Evolutionary conservation across 805 yeast species (phyloP).

Genomic region (Geotrichum ghanense): DNA sequence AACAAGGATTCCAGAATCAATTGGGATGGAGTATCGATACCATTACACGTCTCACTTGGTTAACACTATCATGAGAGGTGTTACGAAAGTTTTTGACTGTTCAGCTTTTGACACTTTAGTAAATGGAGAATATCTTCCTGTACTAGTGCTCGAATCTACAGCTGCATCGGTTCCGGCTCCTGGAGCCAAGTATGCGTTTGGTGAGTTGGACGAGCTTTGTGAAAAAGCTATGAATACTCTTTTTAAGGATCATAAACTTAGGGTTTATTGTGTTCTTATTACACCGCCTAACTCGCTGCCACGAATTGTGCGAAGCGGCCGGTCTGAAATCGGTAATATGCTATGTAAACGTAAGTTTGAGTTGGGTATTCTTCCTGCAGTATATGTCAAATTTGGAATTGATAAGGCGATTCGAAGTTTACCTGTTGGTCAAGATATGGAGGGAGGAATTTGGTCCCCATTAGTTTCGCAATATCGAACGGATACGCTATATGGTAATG

Average conservation of each 20-base stretch:
- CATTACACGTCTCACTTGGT: slow-evolving; percentile 84
- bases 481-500: slow-evolving; percentile 48
- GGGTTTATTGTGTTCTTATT: slow-evolving; percentile 71
- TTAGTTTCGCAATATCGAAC: slow-evolving; percentile 59
- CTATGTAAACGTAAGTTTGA: slow-evolving; percentile 64
- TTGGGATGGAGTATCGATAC: slow-evolving; percentile 32
- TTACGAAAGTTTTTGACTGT: slow-evolving; percentile 76
- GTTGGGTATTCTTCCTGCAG: slow-evolving; percentile 69
- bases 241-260: slow-evolving; percentile 53
- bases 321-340: slow-evolving; percentile 88
- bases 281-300: slow-evolving; percentile 77
- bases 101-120: slow-evolving; percentile 79
- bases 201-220: slow-evolving; percentile 37
- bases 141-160: slow-evolving; percentile 71
- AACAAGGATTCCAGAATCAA: background rate
- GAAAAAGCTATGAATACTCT: slow-evolving; percentile 34
- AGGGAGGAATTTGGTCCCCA: slow-evolving; percentile 78
- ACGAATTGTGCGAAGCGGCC: slow-evolving; percentile 71
- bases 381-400: slow-evolving; percentile 69
- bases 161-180: slow-evolving; percentile 32
- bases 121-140: slow-evolving; percentile 73
- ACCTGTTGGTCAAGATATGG: slow-evolving; percentile 63
- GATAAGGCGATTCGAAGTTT: slow-evolving; percentile 50
- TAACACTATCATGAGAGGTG: slow-evolving; percentile 70
- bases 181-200: slow-evolving; percentile 27